Base-by-base conservation (phyloP, 164 flowering plant species). In the Berberis thunbergii region DNA sequence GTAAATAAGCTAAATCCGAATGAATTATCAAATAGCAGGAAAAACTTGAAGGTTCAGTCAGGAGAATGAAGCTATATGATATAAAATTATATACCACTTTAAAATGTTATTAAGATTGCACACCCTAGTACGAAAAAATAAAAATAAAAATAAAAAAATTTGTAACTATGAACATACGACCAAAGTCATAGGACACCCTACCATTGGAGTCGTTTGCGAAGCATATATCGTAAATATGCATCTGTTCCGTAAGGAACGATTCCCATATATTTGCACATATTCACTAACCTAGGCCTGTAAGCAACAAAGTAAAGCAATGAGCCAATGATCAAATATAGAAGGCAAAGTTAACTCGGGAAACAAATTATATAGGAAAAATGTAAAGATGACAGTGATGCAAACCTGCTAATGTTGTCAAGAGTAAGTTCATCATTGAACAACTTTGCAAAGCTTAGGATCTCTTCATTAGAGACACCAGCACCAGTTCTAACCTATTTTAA, bases 231-330 rank as follows among this genome's bases (percentile, higher is more conserved):
- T 66, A 91, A 70, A 75, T 94, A 87, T 43, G 89, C 84, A 80
- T 94, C 93, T 39, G 99, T 88, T 59, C 93, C 95, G 71, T 59
- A 89, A 40, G 99, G 88, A 55, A 69, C 81, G 74, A 91, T 89
- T 61, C 91, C 96, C 96, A 91, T 91, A 69, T 94, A 94, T 68
- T 94, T 94, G 91, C 99, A 94, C 97, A 94, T 89, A 64, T 80
- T 89, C 12, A 94, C 89, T 68, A 89, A 57, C 43, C 95, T 82
- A 57, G 99, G 91, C 81, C 99, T 94, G 86, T 10, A 13, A 62
- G 46, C 43, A 71, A 61, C 57, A 68, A 7, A 46, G 12, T 49
- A 53, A 41, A 40, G 49, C 40, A 57, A 59, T n/a, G 13, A 46
- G 1, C 41, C n/a, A 6, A 26, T 26, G 26, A 26, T 26, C 26